Evolutionary conservation across 306 rosid species (phyloP), one percentile per base, ranked within the genome.

Genomic region (Luffa aegyptiaca): DNA sequence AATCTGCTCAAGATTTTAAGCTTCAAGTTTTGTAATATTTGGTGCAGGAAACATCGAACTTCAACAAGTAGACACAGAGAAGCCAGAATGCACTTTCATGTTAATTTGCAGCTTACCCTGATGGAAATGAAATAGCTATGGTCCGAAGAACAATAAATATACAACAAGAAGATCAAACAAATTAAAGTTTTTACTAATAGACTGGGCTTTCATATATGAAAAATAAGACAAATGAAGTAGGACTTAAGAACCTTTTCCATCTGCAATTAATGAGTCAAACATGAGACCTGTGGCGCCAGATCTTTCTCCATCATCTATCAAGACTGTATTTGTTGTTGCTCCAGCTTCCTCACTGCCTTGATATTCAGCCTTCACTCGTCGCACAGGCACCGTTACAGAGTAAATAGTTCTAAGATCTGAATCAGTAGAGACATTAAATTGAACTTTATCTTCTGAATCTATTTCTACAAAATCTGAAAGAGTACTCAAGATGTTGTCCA

Each of bases 381-480:
- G 89, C 14, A 94, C 97, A 10, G 98, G 98, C 75, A 94, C 97
- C 0, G 94, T 92, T 82, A 94, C 96, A 6, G 98, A 94, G 84
- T 92, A 94, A 77, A 94, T 87, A 62, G 98, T 94, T 82, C 98
- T 97, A 58, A 94, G 82, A 80, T 89, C 97, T 45, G 93, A 84
- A 81, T 94, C 97, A 33, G 98, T 80, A 75, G 96, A 92, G 77
- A 94, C 97, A 57, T 92, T 92, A 63, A 94, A 82, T 83, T 92
- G 92, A 81, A 94, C 98, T 86, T 92, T 94, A 83, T 94, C 97
- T 76, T 85, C 94, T 9, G 98, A 90, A 82, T 94, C 98, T 77
- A 94, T 94, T 86, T 88, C 98, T 82, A 92, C 97, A 35, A 94
- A 94, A 83, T 92, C 98, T 39, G 98, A 94, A 35, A 94, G 83